phyloP scores from a whole-genome alignment of 495 filamentous ascomycete species.

The Penicillium dipodomyicola region DNA sequence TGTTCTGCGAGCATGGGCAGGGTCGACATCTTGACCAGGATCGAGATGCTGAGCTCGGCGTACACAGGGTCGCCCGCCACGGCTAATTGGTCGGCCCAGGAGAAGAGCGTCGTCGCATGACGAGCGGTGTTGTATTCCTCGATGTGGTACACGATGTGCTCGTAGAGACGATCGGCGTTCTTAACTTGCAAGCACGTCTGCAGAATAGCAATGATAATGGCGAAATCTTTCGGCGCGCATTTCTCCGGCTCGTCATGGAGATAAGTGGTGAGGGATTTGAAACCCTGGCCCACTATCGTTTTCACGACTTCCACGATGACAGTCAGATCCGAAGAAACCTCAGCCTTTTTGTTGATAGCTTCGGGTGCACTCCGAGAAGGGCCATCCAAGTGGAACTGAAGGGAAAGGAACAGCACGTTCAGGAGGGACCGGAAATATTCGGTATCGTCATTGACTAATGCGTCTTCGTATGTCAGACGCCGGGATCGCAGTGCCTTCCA shows the following conservation, averaged over 20 bases:
- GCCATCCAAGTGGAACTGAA: constrained; percentile 58
- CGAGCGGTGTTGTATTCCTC: constrained; percentile 63
- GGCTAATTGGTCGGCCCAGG: constrained; percentile 79
- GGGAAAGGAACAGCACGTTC: constrained; percentile 77
- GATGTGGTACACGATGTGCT: constrained; percentile 67
- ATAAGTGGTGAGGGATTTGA: constrained; percentile 70
- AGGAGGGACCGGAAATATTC: constrained; percentile 79
- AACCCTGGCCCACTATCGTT: constrained; percentile 73
- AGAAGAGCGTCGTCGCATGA: constrained; percentile 82
- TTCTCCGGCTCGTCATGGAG: constrained; percentile 63
- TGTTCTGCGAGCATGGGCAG: constrained; percentile 83
- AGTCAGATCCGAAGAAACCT: constrained; percentile 44
- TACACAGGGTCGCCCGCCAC: constrained; percentile 85
- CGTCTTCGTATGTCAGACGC: constrained; percentile 62
- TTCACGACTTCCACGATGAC: constrained; percentile 71
- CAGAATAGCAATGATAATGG: constrained; percentile 83
- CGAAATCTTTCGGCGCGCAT: constrained; percentile 66
- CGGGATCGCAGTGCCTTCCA: constrained; percentile 65
- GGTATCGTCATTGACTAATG: constrained; percentile 57
- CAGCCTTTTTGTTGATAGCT: constrained; percentile 36
- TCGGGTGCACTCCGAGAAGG: constrained; percentile 30
- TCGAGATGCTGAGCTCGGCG: constrained; percentile 81
- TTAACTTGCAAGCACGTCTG: constrained; percentile 73
- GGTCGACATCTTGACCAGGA: constrained; percentile 82
- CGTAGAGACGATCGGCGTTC: constrained; percentile 43